Conservation (phyloP, 139 green algal genomes). For the Picochlorum costavermella region DNA sequence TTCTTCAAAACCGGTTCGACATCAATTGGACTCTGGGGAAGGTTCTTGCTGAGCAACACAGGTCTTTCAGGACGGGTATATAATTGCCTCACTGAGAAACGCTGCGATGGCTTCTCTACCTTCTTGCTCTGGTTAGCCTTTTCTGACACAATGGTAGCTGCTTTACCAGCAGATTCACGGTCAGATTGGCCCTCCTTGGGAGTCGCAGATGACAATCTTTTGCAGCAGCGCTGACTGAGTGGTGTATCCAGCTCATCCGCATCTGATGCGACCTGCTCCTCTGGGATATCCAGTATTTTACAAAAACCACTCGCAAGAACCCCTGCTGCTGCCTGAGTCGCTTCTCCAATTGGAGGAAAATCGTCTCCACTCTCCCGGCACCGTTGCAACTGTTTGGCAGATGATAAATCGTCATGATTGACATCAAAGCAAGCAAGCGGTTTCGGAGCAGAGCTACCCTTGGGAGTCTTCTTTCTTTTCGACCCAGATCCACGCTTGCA, state of each 20-base stretch:
- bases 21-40: slow-evolving; percentile 11
- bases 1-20: background rate
- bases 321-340: slow-evolving; percentile 18
- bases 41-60: slow-evolving; percentile 26
- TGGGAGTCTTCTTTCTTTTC: too few species aligned
- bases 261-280: slow-evolving; percentile 13
- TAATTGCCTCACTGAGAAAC: slow-evolving; percentile 29
- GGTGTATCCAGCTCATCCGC: slow-evolving; percentile 27
- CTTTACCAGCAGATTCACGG: background rate
- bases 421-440: too few species aligned
- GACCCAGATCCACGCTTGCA: too few species aligned
- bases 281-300: slow-evolving; percentile 9
- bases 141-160: background rate
- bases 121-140: background rate
- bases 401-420: background rate
- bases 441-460: too few species aligned
- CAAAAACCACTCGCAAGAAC: background rate
- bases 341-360: background rate
- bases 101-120: slow-evolving; percentile 8
- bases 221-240: slow-evolving; percentile 1
- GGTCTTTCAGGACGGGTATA: slow-evolving; percentile 15
- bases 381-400: background rate
- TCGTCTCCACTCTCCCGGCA: background rate
- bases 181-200: background rate
- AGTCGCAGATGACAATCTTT: background rate